Base-by-base conservation (phyloP, 352 stramenopile species). In the Phytophthora capsici region DNA sequence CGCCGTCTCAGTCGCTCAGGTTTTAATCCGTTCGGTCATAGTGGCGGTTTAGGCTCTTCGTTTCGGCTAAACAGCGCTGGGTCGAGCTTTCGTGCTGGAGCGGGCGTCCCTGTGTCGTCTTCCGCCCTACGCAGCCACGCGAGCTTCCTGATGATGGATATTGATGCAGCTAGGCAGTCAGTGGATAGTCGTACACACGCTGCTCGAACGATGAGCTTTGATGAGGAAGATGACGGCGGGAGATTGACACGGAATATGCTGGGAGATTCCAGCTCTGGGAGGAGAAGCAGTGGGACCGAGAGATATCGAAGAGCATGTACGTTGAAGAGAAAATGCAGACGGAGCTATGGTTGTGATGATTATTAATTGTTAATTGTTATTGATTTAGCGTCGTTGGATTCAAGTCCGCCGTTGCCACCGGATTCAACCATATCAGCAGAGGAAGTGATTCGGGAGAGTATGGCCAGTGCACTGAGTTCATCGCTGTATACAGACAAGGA, bases 361-460 rank as follows among this genome's bases (percentile, higher is more conserved):
- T 54, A 12, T 63, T 30, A 25, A 36, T 28, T 43, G 47, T 38
- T 57, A 48, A 3, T 48, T 57, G 14, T 46, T 48, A 58, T 36
- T 49, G 44, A 6, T 69, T 19, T 55, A 89, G 82, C 82, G 4
- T 75, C 77, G 7, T 74, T 90, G 53, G 79, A 88, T 54, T 64
- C 83, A 14, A 90, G 83, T 56, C 82, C 82, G 10, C 84, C 83
- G 46, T 68, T 96, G 32, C 88, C 88, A 6, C 80, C 83, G 2
- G 86, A 94, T 60, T 91, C 82, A 23, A 96, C 77, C 17, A 93
- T 96, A 58, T 93, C 84, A 12, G 86, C 88, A 3, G 86, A 96
- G 63, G 88, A 96, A 64, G 86, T 96, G 51, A 94, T 96, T 57
- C 80, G 88, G 37, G 88, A 94, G 48, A 93, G 84, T 60, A 81